These are phyloP conservation scores for Dictyostelium discoideum DNA, from an alignment of 78 protist genomes.

Conservation along the genomic window DNA sequence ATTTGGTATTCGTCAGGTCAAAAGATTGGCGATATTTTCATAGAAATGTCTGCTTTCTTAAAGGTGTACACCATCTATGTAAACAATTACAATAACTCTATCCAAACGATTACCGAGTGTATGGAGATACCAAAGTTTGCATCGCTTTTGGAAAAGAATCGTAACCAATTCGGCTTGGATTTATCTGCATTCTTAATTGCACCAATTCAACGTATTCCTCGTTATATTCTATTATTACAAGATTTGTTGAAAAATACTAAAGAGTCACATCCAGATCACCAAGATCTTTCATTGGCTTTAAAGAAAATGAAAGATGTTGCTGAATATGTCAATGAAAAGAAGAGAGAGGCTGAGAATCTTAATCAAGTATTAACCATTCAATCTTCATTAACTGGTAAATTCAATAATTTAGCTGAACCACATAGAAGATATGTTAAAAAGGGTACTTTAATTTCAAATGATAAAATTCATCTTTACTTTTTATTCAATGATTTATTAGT, in stretches of 20 bases:
- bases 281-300: slow-evolving; percentile 63
- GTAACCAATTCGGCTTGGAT: slow-evolving; percentile 37
- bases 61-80: slow-evolving; percentile 84
- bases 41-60: slow-evolving; percentile 27
- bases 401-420: slow-evolving; percentile 80
- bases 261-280: slow-evolving; percentile 72
- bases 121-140: slow-evolving; percentile 68
- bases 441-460: slow-evolving; percentile 43
- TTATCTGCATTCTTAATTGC: slow-evolving; percentile 68
- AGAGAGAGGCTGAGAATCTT: slow-evolving; percentile 86
- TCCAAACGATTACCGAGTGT: slow-evolving; percentile 62
- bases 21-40: slow-evolving; percentile 79
- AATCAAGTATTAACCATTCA: slow-evolving; percentile 78
- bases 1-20: slow-evolving; percentile 38
- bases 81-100: slow-evolving; percentile 67
- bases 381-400: slow-evolving; percentile 54
- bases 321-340: slow-evolving; percentile 83
- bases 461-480: slow-evolving; percentile 57
- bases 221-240: slow-evolving; percentile 76
- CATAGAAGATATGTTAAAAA: slow-evolving; percentile 82
- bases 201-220: slow-evolving; percentile 80
- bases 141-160: slow-evolving; percentile 27
- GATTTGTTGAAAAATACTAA: slow-evolving; percentile 53
- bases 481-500: slow-evolving; percentile 73
- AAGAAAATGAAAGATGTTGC: slow-evolving; percentile 85